A percentile compares a stretch with the other conserved stretches of the same genome.
phyloP scores from a whole-genome alignment of 148 eudicot species.

The Suaeda aralocaspica region DNA sequence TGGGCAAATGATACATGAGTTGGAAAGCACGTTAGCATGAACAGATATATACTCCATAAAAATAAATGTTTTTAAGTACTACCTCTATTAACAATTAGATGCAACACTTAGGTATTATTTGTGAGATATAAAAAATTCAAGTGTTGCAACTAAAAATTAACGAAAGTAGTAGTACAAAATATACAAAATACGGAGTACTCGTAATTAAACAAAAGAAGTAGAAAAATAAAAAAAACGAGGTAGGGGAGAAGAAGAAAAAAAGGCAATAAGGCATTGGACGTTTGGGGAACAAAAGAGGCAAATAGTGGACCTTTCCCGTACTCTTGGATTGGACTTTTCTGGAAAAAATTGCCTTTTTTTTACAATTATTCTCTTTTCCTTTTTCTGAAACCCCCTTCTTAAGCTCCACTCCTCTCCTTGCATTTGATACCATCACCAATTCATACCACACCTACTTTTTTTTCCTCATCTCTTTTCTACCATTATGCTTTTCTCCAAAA shows the following conservation, averaged over 20 bases:
- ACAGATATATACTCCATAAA: background rate
- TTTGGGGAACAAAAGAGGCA: constrained; percentile 44
- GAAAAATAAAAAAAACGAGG: constrained; percentile 29
- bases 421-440: too few species aligned
- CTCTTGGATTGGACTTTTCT: constrained; percentile 67
- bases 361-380: constrained; percentile 43
- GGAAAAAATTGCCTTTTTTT: constrained; percentile 45
- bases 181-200: too few species aligned
- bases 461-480: background rate
- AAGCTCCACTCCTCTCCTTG: too few species aligned
- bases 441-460: background rate
- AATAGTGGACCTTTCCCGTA: constrained; percentile 55
- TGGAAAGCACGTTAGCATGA: background rate
- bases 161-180: too few species aligned
- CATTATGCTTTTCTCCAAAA: constrained; percentile 2
- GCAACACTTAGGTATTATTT: too few species aligned
- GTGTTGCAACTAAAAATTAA: too few species aligned
- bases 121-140: too few species aligned
- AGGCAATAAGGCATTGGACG: constrained; percentile 20
- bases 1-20: background rate
- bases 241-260: constrained; percentile 16
- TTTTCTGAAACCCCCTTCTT: constrained; percentile 24
- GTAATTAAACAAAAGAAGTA: background rate
- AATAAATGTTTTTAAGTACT: too few species aligned
- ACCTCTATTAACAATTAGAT: too few species aligned